Conservation (phyloP, 495 filamentous ascomycete species). For the Cairneyella variabilis region DNA sequence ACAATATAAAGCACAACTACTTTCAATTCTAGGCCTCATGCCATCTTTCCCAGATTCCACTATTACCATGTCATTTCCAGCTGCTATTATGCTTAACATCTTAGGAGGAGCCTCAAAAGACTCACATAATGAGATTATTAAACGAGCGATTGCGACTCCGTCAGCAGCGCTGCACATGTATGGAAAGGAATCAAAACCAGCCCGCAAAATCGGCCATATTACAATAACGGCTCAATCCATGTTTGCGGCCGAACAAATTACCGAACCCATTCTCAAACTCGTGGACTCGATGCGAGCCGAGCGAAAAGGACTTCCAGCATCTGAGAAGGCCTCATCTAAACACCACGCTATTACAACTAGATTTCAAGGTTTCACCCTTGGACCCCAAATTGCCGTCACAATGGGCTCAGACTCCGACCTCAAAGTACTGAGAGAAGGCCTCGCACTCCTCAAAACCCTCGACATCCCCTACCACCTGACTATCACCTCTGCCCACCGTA, state of each 20-base stretch:
- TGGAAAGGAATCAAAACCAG: conserved; percentile 81
- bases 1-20: conserved; percentile 87
- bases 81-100: conserved; percentile 94
- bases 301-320: conserved; percentile 35
- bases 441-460: conserved; percentile 73
- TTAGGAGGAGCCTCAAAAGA: conserved; percentile 69
- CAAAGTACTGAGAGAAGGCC: conserved; percentile 67
- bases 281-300: conserved; percentile 63
- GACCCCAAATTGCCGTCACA: conserved; percentile 81
- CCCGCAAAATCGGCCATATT: conserved; percentile 93
- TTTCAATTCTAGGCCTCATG: conserved; percentile 72
- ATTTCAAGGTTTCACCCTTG: no score
- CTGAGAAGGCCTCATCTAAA: no score
- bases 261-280: conserved; percentile 15
- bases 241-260: conserved; percentile 39
- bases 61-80: conserved; percentile 53
- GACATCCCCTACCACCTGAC: conserved; percentile 69
- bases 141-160: conserved; percentile 56
- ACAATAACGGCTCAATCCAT: conserved; percentile 69
- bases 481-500: conserved; percentile 94
- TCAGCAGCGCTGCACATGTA: conserved; percentile 79
- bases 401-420: conserved; percentile 98
- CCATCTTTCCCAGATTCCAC: conserved; percentile 57
- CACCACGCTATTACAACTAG: no score
- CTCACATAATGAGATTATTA: conserved; percentile 66